These are phyloP conservation scores for Arthrobotrys musiformis DNA, from an alignment of 2,329 filamentous ascomycete genomes.

Conservation along the genomic window DNA sequence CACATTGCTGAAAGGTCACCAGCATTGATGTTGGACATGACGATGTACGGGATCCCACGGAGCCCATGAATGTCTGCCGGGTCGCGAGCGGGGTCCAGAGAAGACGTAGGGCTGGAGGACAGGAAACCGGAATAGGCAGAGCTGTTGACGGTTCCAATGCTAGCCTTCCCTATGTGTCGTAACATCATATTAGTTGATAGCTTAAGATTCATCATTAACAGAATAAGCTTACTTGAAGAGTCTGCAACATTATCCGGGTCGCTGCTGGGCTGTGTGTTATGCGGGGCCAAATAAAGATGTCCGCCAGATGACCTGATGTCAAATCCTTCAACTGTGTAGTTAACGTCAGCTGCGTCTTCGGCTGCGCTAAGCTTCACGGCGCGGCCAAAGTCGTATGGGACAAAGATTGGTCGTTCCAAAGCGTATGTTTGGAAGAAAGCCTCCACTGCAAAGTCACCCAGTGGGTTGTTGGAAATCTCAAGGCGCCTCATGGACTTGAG, in stretches of 20 bases:
- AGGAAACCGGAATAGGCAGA: background rate
- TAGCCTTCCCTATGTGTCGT: slow-evolving; percentile 15
- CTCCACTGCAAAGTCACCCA: slow-evolving; percentile 46
- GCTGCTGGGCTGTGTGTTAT: background rate
- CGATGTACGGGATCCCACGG: slow-evolving; percentile 48
- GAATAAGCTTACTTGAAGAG: slow-evolving; percentile 9
- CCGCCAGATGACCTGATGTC: slow-evolving; percentile 46
- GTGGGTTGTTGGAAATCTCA: slow-evolving; percentile 37
- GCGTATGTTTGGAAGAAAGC: slow-evolving; percentile 38
- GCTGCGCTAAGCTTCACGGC: background rate
- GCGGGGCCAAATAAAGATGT: slow-evolving; percentile 29
- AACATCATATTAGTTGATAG: background rate
- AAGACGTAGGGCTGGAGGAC: slow-evolving; percentile 37
- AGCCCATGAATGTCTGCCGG: slow-evolving; percentile 49
- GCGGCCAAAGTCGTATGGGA: slow-evolving; percentile 34
- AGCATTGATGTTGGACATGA: slow-evolving; percentile 30
- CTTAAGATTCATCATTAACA: background rate
- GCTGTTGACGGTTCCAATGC: slow-evolving; percentile 12
- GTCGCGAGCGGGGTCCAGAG: slow-evolving; percentile 16
- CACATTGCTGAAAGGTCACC: slow-evolving; percentile 51
- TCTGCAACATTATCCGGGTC: slow-evolving; percentile 8
- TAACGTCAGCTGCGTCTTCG: slow-evolving; percentile 36
- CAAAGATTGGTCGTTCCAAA: slow-evolving; percentile 32
- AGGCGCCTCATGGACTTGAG: slow-evolving; percentile 38
- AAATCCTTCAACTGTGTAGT: slow-evolving; percentile 45